Conservation (phyloP, 208 protist species). For the Angomonas ambiguus region DNA sequence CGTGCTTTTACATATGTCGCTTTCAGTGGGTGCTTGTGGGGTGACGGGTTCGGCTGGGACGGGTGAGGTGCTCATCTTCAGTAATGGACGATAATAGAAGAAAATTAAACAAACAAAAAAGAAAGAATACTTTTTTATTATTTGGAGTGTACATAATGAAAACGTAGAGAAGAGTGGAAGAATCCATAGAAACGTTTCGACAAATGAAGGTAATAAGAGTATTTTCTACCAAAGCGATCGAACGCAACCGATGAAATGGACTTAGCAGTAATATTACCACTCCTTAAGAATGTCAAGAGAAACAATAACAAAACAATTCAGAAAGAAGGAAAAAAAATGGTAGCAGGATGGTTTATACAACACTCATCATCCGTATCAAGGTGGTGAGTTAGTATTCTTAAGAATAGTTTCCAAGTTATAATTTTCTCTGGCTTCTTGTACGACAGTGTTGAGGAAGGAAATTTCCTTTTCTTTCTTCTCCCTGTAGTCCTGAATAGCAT, state of each 20-base stretch:
- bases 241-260: too few relatives aligned
- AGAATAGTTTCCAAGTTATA: background rate
- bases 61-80: conserved; percentile 14
- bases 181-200: background rate
- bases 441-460: background rate
- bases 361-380: too few relatives aligned
- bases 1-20: conserved; percentile 10
- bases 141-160: background rate
- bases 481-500: background rate
- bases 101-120: conserved; percentile 5
- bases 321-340: too few relatives aligned
- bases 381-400: background rate
- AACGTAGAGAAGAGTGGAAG: background rate
- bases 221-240: too few relatives aligned
- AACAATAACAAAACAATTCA: too few relatives aligned
- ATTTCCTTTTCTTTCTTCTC: background rate
- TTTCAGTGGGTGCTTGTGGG: background rate
- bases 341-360: too few relatives aligned
- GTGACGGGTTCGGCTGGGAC: conserved; percentile 13
- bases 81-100: conserved; percentile 5
- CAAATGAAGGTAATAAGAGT: too few relatives aligned
- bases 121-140: background rate
- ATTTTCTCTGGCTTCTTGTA: background rate
- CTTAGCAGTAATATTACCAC: too few relatives aligned
- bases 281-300: too few relatives aligned